Evolutionary conservation across 257 asterid genomes (phyloP), one percentile per base, ranked within the genome.

Genomic region (Parsonsia alboflavescens): DNA sequence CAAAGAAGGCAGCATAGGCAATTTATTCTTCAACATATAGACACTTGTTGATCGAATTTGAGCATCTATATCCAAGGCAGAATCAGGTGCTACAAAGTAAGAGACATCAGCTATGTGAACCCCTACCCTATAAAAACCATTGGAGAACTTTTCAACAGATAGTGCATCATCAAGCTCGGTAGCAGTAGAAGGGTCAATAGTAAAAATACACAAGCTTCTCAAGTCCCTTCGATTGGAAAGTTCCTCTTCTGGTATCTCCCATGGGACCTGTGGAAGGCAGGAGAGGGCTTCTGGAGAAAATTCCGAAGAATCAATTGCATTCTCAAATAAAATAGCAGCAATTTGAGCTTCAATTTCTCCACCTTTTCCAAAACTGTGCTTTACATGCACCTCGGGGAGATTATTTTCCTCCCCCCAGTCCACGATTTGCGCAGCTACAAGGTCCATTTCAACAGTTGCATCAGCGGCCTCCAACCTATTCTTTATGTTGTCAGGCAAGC

Each of bases 161-260:
- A 93, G 81, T 42, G 98, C 97, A 86, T 93, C 98, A 80, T 93
- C 97, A 67, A 91, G 93, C 80, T 91, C 97, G n/a, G 84, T 84
- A 76, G 97, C 97, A 70, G 80, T 86, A 1, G 85, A 77, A 75
- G 98, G 98, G 81, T 93, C 98, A 53, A 93, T 85, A 24, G 97
- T 89, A 75, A 93, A 91, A 68, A 90, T 72, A 67, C 97, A 91
- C 77, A 75, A 69, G 70, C 89, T 77, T 80, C 97, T 87, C 36
- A 93, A 64, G 67, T 91, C 97, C 74, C 75, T 83, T 84, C 98
- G 80, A 69, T 78, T 72, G 42, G 80, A 56, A 68, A 84, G 53
- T 78, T 90, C 98, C 79, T 89, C 85, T 19, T 12, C 78, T 6
- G 98, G 96, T 62, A 91, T 54, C 80, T 78, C 82, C 97, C 91